Base-by-base conservation (phyloP, 1,284 basidiomycete genomes). In the Rhodotorula mucilaginosa region DNA sequence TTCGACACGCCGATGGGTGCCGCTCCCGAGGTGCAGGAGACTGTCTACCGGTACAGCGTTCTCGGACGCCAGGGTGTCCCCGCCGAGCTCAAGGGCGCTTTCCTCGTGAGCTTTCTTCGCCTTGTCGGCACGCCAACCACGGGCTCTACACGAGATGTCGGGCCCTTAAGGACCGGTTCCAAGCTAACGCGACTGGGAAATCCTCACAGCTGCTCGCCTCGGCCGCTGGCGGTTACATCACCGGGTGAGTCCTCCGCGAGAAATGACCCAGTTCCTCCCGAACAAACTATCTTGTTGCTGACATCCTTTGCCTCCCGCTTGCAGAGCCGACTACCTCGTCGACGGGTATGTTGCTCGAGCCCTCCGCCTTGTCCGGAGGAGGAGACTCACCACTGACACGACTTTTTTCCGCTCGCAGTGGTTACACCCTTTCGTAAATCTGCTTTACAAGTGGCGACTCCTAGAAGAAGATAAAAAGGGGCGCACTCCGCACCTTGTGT, bases 1-100 rank as follows among this genome's bases (percentile, higher is more conserved):
- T 76, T 80, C 64, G 71, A 80, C 54, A 81, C 80, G 5, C 70
- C 77, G 58, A 74, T 80, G 67, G 79, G 79, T n/a, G 78, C 79
- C 18, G 72, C 76, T 10, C 68, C 71, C 26, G 71, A 70, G 18
- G 71, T 74, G 23, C 58, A 61, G 48, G 64, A 63, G 19, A 72
- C 72, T 26, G 78, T 77, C 3, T 74, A 78, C 67, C 72, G 75
- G 47, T 76, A 77, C 72, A 63, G 76, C 7, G 78, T 69, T 5
- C 73, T 79, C 26, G 79, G 78, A 2, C 64, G 79, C 46, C 78
- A 80, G 65, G 80, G 78, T 44, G 72, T 79, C 67, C 73, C 75
- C 34, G 79, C 78, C 65, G 80, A 80, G 69, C 75, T 80, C 67
- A 79, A 80, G 69, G 80, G 71, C 51, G 68, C 71, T 19, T 73